A percentile compares a stretch with the other conserved stretches of the same genome.
These are phyloP conservation scores for Apophysomyces trapeziformis DNA, from an alignment of 371 early-diverging fungal genomes.

Conservation along the genomic window DNA sequence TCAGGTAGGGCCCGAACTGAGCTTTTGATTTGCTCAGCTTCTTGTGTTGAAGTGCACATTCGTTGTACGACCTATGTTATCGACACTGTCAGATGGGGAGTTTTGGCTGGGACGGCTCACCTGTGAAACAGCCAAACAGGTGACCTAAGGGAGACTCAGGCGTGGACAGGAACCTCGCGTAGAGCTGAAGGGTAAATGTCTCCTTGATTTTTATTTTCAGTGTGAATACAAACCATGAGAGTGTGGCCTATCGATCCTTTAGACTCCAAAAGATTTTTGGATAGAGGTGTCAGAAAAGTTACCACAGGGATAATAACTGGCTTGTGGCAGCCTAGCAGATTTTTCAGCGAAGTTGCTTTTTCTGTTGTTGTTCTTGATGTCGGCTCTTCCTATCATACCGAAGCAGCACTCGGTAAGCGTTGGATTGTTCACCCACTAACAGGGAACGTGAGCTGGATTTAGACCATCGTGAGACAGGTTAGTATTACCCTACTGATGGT, in stretches of 20 bases:
- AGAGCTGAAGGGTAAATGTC: slow-evolving; percentile 67
- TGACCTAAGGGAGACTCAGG: slow-evolving; percentile 68
- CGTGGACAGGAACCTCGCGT: slow-evolving; percentile 70
- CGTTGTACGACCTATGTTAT: slow-evolving; percentile 52
- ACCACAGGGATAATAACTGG: slow-evolving; percentile 78
- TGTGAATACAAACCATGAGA: slow-evolving; percentile 35
- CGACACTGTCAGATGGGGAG: slow-evolving; percentile 69
- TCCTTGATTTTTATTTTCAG: slow-evolving; percentile 64
- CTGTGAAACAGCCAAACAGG: slow-evolving; percentile 69
- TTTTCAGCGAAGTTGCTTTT: slow-evolving; percentile 72
- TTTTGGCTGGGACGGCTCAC: slow-evolving; percentile 71
- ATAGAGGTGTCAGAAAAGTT: slow-evolving; percentile 74
- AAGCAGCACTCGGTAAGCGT: slow-evolving; percentile 55
- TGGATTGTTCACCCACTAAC: too few species aligned
- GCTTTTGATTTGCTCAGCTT: slow-evolving; percentile 5
- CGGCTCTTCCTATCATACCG: slow-evolving; percentile 74
- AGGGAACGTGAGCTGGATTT: too few species aligned
- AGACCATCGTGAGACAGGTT: too few species aligned
- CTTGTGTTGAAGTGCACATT: slow-evolving; percentile 37
- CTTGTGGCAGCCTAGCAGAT: slow-evolving; percentile 70
- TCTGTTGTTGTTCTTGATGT: slow-evolving; percentile 67
- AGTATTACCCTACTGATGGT: too few species aligned
- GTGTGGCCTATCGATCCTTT: slow-evolving; percentile 74
- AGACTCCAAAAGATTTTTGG: slow-evolving; percentile 52
- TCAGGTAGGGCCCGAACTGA: slow-evolving; percentile 40